A percentile compares a stretch with the other conserved stretches of the same genome.
Conservation (phyloP, 176 grass and related monocot genomes). For the Aechmea fasciata region DNA sequence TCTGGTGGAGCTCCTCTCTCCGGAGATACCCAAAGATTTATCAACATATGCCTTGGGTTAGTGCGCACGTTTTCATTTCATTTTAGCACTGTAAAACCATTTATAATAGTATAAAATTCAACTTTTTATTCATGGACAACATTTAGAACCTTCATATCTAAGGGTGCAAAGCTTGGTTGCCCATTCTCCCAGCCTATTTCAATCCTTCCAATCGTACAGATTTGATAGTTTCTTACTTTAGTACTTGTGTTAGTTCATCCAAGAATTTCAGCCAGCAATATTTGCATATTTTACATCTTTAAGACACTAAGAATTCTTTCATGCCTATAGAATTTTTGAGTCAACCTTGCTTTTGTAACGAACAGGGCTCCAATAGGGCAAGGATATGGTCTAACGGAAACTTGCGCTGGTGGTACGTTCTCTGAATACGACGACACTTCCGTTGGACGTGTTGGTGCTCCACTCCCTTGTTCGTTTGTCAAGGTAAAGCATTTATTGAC, state of each 20-base stretch:
- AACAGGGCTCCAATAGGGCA: slow-evolving; percentile 79
- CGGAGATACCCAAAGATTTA: slow-evolving; percentile 85
- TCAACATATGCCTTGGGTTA: slow-evolving; percentile 98
- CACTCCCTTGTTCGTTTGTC: slow-evolving; percentile 75
- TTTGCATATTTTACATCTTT: neutral
- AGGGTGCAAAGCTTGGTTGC: neutral
- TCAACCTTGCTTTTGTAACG: neutral
- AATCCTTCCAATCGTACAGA: neutral
- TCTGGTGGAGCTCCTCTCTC: slow-evolving; percentile 88
- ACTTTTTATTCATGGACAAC: neutral
- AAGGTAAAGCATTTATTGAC: slow-evolving; percentile 38
- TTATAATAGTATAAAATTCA: neutral
- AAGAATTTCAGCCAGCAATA: neutral
- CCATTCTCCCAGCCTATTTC: neutral
- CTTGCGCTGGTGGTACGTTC: slow-evolving; percentile 85
- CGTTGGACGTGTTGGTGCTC: slow-evolving; percentile 85
- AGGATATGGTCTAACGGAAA: slow-evolving; percentile 98
- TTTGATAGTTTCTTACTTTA: neutral
- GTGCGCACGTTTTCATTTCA: slow-evolving; percentile 1
- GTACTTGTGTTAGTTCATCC: neutral
- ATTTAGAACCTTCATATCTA: neutral
- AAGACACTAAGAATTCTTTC: neutral
- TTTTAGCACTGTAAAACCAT: neutral
- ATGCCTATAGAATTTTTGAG: neutral
- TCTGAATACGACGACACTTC: slow-evolving; percentile 76